These are phyloP conservation scores for Isatis lusitanica DNA, from an alignment of 441 rosid species.

Conservation along the genomic window DNA sequence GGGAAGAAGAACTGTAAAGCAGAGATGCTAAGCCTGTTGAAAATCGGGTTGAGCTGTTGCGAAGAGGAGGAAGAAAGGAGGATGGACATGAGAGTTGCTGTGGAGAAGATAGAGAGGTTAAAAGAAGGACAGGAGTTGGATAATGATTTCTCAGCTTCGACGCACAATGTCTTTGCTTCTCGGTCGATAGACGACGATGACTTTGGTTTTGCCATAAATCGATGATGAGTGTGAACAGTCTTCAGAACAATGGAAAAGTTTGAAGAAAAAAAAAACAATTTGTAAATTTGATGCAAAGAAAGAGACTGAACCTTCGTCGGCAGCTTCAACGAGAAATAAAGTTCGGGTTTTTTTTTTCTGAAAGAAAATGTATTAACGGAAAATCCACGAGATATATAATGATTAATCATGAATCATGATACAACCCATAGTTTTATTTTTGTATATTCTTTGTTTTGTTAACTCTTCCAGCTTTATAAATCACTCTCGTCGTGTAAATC, in stretches of 20 bases:
- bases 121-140: slow-evolving; percentile 42
- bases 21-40: slow-evolving; percentile 67
- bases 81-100: slow-evolving; percentile 53
- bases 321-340: slow-evolving; percentile 9
- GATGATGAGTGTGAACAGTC: slow-evolving; percentile 26
- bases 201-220: slow-evolving; percentile 29
- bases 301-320: background rate
- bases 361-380: background rate
- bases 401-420: background rate
- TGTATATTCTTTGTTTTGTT: background rate
- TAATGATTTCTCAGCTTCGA: slow-evolving; percentile 26
- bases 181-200: slow-evolving; percentile 41
- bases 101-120: slow-evolving; percentile 56
- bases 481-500: slow-evolving; percentile 10
- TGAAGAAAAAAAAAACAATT: background rate
- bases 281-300: slow-evolving; percentile 19
- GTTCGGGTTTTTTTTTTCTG: background rate
- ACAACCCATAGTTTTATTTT: background rate
- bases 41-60: slow-evolving; percentile 86
- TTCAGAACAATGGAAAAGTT: background rate
- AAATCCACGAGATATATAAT: background rate
- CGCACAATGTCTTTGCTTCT: slow-evolving; percentile 31
- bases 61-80: slow-evolving; percentile 66
- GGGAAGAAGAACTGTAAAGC: slow-evolving; percentile 58
- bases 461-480: background rate